phyloP scores from a whole-genome alignment of 2,329 filamentous ascomycete species.

The Aureobasidium vineae region DNA sequence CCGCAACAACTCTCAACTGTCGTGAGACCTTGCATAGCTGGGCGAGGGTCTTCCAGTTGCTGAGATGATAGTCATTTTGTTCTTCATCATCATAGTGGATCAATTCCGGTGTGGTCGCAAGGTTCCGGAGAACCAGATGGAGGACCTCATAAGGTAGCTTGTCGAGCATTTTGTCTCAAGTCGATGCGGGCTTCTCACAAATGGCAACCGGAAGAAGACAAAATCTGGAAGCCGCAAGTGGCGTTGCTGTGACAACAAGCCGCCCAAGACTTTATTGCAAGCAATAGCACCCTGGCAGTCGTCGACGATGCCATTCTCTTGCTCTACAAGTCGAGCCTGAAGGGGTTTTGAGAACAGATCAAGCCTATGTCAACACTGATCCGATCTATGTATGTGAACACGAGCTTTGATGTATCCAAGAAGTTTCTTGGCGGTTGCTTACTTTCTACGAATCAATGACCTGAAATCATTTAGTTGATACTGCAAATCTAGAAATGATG shows the following conservation, averaged over 20 bases:
- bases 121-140: background rate
- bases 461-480: too few species aligned
- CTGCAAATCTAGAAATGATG: too few species aligned
- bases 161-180: constrained; percentile 1
- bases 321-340: too few species aligned
- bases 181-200: background rate
- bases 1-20: background rate
- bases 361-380: rapidly evolving
- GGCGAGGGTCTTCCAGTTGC: background rate
- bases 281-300: background rate
- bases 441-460: too few species aligned
- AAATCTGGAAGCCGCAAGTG: background rate
- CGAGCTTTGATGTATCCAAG: too few species aligned
- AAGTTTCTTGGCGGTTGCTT: too few species aligned
- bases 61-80: background rate
- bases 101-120: background rate
- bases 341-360: too few species aligned
- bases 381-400: background rate
- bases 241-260: background rate
- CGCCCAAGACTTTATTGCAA: background rate
- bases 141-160: constrained; percentile 2
- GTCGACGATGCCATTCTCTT: background rate
- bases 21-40: constrained; percentile 15
- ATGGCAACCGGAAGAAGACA: background rate
- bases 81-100: background rate